Conservation (phyloP, 1,139 yeast genomes). For the Pichia sp. region DNA sequence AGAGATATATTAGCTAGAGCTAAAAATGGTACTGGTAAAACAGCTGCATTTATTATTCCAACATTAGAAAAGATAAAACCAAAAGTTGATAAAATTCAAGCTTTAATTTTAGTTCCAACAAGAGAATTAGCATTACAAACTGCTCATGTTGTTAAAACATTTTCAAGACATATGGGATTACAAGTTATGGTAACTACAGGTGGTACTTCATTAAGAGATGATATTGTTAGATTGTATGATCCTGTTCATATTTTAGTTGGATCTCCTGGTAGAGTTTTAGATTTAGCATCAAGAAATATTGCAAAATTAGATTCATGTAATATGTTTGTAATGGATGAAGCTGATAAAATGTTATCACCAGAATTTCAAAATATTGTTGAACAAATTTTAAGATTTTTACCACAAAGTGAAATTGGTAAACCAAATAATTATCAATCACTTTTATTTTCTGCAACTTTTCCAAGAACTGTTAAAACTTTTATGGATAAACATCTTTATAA, state of each 20-base stretch:
- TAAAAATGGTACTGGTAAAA: conserved; percentile 96
- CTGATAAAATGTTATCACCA: conserved; percentile 90
- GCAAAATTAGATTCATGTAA: conserved; percentile 87
- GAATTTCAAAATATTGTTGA: conserved; percentile 87
- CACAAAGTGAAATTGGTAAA: conserved; percentile 33
- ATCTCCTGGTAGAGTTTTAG: conserved; percentile 96
- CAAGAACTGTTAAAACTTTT: conserved; percentile 83
- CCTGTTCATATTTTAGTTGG: conserved; percentile 86
- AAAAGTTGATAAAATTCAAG: conserved; percentile 75
- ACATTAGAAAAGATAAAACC: conserved; percentile 76
- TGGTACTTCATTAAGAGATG: conserved; percentile 92
- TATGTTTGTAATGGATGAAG: conserved; percentile 96
- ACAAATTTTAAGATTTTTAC: conserved; percentile 80
- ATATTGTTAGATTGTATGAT: conserved; percentile 84
- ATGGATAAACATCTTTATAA: conserved; percentile 87
- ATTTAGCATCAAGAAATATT: conserved; percentile 80
- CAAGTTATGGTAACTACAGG: conserved; percentile 99
- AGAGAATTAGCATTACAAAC: conserved; percentile 74
- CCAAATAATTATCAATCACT: conserved; percentile 68
- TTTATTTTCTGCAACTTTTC: conserved; percentile 93
- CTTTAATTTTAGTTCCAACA: conserved; percentile 79
- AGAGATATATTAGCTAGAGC: conserved; percentile 97
- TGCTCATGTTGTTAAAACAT: conserved; percentile 94
- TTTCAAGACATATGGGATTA: conserved; percentile 87
- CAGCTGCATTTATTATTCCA: conserved; percentile 92